Evolutionary conservation across 441 rosid genomes (phyloP), one percentile per base, ranked within the genome.

Genomic region (Euphorbia schlechtendalii): DNA sequence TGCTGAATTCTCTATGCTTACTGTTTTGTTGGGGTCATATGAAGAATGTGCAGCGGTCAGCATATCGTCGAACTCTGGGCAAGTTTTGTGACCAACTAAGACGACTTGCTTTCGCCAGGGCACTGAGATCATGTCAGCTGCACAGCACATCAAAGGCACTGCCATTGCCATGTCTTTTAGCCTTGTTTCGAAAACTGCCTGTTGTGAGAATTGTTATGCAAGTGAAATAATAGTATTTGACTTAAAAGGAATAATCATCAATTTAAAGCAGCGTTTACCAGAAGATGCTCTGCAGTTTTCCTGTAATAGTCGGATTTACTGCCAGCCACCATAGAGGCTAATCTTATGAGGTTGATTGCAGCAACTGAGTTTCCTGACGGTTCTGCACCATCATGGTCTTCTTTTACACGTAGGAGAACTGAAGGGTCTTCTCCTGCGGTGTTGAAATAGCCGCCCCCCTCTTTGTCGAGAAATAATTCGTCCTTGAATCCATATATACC

Each of bases 331-430:
- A 88, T 72, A 66, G 97, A 86, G 49, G 93, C 83, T 76, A 93
- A 80, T 74, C 97, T 83, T 59, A 84, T 75, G 38, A 90, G 96
- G 73, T 93, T 93, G 45, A 90, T 82, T 38, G 86, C 91, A 45
- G 99, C 83, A 59, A 90, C 90, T 0, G 97, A 93, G 78, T 90
- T 93, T 54, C 99, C 97, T 0, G 98, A 93, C 56, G 99, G 97
- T 74, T 93, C 99, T 34, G 97, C 97, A 12, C 99, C 99, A 70
- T 93, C 97, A 46, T 93, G 91, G 71, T 93, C 97, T 73, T 93
- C 99, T 85, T 90, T 93, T 38, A 93, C 91, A 61, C 97, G 86
- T 36, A 88, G 87, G 46, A 93, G 92, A 76, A 93, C 88, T 0
- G 97, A 90, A 53, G 97, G 84, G 64, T 93, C 97, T 77, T 85